These are phyloP conservation scores for Penicillium parvum DNA, from an alignment of 495 filamentous ascomycete species.

Conservation along the genomic window DNA sequence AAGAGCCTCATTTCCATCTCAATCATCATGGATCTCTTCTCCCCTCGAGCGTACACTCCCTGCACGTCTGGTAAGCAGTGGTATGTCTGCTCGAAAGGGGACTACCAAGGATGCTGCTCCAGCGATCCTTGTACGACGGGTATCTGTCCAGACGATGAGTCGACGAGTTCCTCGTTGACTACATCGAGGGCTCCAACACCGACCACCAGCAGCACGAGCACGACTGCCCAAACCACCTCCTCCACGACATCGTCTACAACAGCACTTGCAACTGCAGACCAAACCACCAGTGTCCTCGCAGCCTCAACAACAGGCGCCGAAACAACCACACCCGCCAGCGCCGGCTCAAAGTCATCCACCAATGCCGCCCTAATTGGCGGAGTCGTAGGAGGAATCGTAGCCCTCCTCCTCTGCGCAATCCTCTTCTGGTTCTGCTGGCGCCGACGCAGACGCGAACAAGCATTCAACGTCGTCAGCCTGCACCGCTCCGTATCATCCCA, in stretches of 20 bases:
- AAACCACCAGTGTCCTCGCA: neutral
- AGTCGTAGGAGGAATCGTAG: conserved; percentile 21
- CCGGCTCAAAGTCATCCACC: neutral
- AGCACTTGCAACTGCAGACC: neutral
- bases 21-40: conserved; percentile 3
- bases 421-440: conserved; percentile 21
- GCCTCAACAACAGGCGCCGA: neutral
- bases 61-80: conserved; percentile 20
- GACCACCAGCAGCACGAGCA: neutral
- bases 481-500: neutral
- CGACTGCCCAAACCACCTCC: neutral
- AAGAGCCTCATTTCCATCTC: no score
- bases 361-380: conserved; percentile 27
- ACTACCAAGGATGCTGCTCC: conserved; percentile 38
- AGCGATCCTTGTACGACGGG: conserved; percentile 33
- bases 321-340: neutral
- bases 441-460: conserved; percentile 16
- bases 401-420: conserved; percentile 15
- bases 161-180: neutral
- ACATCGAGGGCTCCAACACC: neutral
- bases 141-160: conserved; percentile 29
- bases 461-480: conserved; percentile 4
- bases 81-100: conserved; percentile 30
- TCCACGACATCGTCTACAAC: neutral
- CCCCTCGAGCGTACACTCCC: conserved; percentile 7